Conservation (phyloP, 2,329 filamentous ascomycete genomes). For the Pseudogymnoascus sp. region DNA sequence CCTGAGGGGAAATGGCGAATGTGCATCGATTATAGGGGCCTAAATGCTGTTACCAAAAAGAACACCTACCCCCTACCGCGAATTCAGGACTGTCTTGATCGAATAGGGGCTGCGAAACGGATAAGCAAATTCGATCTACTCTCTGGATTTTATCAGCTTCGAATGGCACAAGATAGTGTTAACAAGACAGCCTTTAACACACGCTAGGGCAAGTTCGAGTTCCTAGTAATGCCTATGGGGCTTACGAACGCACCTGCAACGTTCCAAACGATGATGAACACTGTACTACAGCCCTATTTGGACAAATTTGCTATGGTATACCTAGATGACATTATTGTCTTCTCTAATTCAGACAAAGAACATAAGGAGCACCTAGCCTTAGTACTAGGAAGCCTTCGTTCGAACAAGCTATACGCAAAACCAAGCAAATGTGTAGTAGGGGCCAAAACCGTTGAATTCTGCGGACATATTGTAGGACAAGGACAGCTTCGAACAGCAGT, state of each 20-base stretch:
- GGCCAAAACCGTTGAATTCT: conserved; percentile 13
- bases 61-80: conserved; percentile 20
- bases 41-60: conserved; percentile 22
- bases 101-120: not conserved
- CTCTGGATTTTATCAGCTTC: too few species aligned
- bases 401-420: conserved; percentile 5
- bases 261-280: conserved; percentile 26
- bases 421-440: conserved; percentile 16
- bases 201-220: conserved; percentile 29
- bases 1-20: conserved; percentile 13
- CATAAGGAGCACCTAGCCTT: conserved; percentile 14
- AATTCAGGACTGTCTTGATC: conserved; percentile 14
- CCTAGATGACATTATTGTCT: conserved; percentile 28
- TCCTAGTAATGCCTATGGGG: conserved; percentile 26
- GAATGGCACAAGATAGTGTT: too few species aligned
- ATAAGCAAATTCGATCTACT: too few species aligned
- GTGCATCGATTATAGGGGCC: conserved; percentile 19
- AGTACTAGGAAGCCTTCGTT: conserved; percentile 3
- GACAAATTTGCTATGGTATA: conserved; percentile 18
- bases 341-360: conserved; percentile 14
- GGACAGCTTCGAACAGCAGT: conserved; percentile 14
- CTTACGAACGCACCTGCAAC: conserved; percentile 15
- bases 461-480: conserved; percentile 13
- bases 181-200: conserved; percentile 28
- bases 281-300: conserved; percentile 11